These are phyloP conservation scores for Anisodus acutangulus DNA, from an alignment of 257 asterid species.

Conservation along the genomic window DNA sequence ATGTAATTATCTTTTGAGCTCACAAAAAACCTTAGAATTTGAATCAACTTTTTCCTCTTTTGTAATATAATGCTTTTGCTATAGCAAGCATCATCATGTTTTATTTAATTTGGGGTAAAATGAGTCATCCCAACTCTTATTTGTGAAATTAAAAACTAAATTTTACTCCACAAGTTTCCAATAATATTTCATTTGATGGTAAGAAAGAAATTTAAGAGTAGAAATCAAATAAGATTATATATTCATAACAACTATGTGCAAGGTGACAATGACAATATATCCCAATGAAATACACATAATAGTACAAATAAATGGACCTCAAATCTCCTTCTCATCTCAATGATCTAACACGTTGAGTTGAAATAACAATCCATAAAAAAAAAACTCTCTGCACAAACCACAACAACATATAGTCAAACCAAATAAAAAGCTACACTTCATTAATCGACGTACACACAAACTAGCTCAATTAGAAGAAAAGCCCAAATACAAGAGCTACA, in stretches of 20 bases:
- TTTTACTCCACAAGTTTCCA: not conserved
- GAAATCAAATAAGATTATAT: not conserved
- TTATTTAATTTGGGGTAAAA: not conserved
- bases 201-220: not conserved
- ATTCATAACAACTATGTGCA: not conserved
- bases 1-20: too few species aligned
- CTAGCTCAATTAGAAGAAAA: constrained; percentile 43
- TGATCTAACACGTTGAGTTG: not conserved
- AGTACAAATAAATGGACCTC: not conserved
- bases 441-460: not conserved
- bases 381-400: constrained; percentile 7
- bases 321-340: not conserved
- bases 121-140: not conserved
- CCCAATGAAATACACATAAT: not conserved
- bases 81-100: not conserved
- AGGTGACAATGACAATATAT: not conserved
- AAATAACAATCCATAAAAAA: not conserved
- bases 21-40: too few species aligned
- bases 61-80: not conserved
- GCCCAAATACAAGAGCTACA: constrained; percentile 46
- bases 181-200: too few species aligned
- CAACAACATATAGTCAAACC: not conserved
- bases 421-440: not conserved
- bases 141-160: not conserved
- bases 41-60: too few species aligned